Evolutionary conservation across 1,284 basidiomycete species (phyloP).

Genomic region (Cerioporus squamosus): DNA sequence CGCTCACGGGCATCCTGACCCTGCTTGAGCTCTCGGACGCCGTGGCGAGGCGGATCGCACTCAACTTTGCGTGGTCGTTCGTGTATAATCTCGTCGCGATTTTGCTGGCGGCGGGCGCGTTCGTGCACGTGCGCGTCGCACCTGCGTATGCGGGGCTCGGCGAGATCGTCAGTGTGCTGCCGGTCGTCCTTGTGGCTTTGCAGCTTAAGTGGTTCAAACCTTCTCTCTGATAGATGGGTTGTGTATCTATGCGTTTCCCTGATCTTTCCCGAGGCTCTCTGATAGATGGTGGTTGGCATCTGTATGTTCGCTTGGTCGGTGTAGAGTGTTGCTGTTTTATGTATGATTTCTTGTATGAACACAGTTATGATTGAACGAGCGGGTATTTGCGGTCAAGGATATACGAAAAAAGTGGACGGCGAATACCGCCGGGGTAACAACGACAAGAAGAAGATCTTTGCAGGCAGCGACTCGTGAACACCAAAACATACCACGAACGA

Average conservation of each 20-base stretch:
- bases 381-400: no score
- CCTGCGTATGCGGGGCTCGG: conserved; percentile 49
- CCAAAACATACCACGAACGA: no score
- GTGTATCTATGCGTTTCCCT: neutral
- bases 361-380: no score
- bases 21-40: conserved; percentile 48
- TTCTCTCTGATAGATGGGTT: neutral
- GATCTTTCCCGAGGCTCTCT: no score
- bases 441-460: no score
- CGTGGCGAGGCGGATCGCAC: conserved; percentile 42
- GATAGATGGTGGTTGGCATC: no score
- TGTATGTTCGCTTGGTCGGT: no score
- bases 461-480: no score
- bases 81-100: conserved; percentile 50
- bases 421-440: no score
- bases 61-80: conserved; percentile 52
- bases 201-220: conserved; percentile 37
- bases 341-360: no score
- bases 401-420: no score
- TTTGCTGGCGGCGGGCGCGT: conserved; percentile 54
- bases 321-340: no score
- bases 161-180: conserved; percentile 46
- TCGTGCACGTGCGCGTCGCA: conserved; percentile 42
- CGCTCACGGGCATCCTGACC: conserved; percentile 42
- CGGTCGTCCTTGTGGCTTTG: conserved; percentile 43